phyloP scores from a whole-genome alignment of 73 alveolate species.

The Strombidium stylifer region DNA sequence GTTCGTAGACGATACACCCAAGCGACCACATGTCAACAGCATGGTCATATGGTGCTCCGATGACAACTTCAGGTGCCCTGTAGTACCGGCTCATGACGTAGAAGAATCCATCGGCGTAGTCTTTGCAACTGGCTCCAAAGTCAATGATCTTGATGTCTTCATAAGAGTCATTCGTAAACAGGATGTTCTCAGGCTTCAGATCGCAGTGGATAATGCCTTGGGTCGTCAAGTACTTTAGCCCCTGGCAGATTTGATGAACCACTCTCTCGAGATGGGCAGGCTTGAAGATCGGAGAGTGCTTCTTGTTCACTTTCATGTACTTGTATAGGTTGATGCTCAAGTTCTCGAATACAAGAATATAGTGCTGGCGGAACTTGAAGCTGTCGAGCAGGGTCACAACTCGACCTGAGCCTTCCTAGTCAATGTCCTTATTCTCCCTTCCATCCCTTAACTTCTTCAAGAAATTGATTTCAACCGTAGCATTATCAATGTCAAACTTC shows the following conservation, averaged over 20 bases:
- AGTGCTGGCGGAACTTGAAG: constrained; percentile 59
- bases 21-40: constrained; percentile 59
- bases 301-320: constrained; percentile 45
- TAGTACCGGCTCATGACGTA: constrained; percentile 47
- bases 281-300: constrained; percentile 55
- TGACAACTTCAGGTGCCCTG: constrained; percentile 48
- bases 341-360: constrained; percentile 69
- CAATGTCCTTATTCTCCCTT: constrained; percentile 45
- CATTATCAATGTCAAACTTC: constrained; percentile 43
- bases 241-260: constrained; percentile 53
- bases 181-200: constrained; percentile 63
- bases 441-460: constrained; percentile 56
- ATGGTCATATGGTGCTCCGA: constrained; percentile 32
- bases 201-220: constrained; percentile 42
- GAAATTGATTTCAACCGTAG: constrained; percentile 63
- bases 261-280: constrained; percentile 47
- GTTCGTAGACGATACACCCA: constrained; percentile 47
- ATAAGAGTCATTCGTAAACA: constrained; percentile 44
- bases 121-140: constrained; percentile 76
- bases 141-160: constrained; percentile 73
- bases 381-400: constrained; percentile 43
- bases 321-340: constrained; percentile 65
- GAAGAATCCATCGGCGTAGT: constrained; percentile 37
- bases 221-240: constrained; percentile 19
- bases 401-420: constrained; percentile 46